Evolutionary conservation across 495 filamentous ascomycete species (phyloP).

Genomic region (Lasiosphaeria hispida): DNA sequence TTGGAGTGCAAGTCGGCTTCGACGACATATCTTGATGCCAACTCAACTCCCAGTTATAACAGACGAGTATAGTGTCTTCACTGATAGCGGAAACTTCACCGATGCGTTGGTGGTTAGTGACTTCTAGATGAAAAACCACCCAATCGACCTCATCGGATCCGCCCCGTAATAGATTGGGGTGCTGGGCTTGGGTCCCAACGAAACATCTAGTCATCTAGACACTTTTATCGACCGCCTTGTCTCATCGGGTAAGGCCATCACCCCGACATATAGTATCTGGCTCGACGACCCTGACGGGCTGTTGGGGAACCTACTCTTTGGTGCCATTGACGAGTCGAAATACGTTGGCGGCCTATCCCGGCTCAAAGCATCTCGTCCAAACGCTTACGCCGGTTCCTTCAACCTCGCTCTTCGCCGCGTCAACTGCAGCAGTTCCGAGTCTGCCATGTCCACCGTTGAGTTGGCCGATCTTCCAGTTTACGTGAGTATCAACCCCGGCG

Average conservation of each 20-base stretch:
- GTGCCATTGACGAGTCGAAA: slow-evolving; percentile 74
- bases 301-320: slow-evolving; percentile 75
- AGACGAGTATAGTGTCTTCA: slow-evolving; percentile 56
- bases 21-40: background rate
- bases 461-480: slow-evolving; percentile 52
- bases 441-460: slow-evolving; percentile 43
- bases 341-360: slow-evolving; percentile 65
- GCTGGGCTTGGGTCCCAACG: slow-evolving; percentile 66
- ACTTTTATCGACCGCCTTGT: slow-evolving; percentile 70
- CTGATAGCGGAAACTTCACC: slow-evolving; percentile 65
- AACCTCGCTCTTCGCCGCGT: slow-evolving; percentile 58
- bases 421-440: slow-evolving; percentile 38
- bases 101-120: slow-evolving; percentile 67
- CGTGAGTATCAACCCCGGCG: slow-evolving; percentile 52
- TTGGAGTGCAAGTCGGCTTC: background rate
- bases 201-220: background rate
- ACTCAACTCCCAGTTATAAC: background rate
- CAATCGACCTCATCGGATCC: slow-evolving; percentile 69
- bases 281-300: slow-evolving; percentile 62
- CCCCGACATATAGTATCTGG: slow-evolving; percentile 79
- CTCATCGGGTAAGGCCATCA: slow-evolving; percentile 61
- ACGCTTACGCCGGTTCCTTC: slow-evolving; percentile 52
- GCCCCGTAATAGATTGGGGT: slow-evolving; percentile 64
- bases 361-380: slow-evolving; percentile 41
- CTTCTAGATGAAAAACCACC: slow-evolving; percentile 56